A percentile compares a stretch with the other conserved stretches of the same genome.
Evolutionary conservation across 2,329 filamentous ascomycete genomes (phyloP).

Genomic region (Stromatinia cepivora): DNA sequence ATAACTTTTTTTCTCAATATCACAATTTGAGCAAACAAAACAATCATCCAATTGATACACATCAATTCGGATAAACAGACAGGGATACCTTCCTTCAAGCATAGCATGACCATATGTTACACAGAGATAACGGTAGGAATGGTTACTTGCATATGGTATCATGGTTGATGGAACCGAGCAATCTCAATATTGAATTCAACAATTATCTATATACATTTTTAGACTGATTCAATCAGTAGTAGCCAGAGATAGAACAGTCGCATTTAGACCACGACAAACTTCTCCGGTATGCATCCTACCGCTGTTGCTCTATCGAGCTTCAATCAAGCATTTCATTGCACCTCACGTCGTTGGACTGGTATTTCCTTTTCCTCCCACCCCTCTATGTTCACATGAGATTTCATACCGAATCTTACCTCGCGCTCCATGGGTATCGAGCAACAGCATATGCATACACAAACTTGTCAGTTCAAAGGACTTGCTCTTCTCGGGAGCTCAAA

Average conservation of each 20-base stretch:
- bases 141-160: conserved; percentile 23
- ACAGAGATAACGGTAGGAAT: conserved; percentile 19
- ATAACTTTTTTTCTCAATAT: background rate
- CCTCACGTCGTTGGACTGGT: background rate
- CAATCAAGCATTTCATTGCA: background rate
- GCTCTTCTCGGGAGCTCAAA: background rate
- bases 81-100: background rate
- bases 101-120: conserved; percentile 9
- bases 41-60: background rate
- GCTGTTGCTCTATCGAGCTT: background rate
- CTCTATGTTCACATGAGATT: background rate
- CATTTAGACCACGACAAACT: conserved; percentile 8
- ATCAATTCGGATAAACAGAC: background rate
- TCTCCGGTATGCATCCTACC: background rate
- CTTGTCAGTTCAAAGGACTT: background rate
- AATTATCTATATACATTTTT: conserved; percentile 11
- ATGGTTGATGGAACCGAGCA: conserved; percentile 15
- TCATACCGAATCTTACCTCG: background rate
- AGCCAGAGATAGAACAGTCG: conserved; percentile 17
- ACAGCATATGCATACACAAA: background rate
- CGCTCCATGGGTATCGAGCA: background rate
- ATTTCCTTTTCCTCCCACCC: background rate
- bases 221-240: conserved; percentile 15
- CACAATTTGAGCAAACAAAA: conserved; percentile 1
- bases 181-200: conserved; percentile 13